Evolutionary conservation across 345 rosid genomes (phyloP).

Genomic region (Eucalyptus pauciflora): DNA sequence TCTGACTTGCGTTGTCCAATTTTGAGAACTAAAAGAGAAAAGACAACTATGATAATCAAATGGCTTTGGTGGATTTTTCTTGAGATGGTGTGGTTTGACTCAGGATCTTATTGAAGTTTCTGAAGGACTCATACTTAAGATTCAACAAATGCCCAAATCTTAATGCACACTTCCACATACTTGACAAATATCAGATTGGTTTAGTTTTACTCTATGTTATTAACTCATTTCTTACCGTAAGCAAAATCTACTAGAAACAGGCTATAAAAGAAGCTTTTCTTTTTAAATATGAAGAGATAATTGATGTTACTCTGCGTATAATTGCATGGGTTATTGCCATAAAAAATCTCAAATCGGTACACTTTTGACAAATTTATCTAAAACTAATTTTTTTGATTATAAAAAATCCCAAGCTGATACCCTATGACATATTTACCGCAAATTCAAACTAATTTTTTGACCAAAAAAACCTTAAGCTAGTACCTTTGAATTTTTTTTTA

Average conservation of each 20-base stretch:
- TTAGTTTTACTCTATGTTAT: not conserved
- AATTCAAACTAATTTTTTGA: too few species aligned
- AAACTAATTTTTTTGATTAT: too few species aligned
- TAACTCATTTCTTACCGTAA: not conserved
- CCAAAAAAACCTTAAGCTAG: too few species aligned
- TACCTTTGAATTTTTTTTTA: too few species aligned
- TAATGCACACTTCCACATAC: not conserved
- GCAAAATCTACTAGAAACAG: not conserved
- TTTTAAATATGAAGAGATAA: not conserved
- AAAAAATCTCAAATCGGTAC: fast-evolving
- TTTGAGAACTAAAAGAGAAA: not conserved
- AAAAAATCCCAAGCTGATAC: too few species aligned
- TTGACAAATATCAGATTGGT: not conserved
- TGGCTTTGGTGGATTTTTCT: not conserved
- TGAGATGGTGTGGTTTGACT: not conserved
- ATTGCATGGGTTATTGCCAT: not conserved
- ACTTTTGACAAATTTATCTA: too few species aligned
- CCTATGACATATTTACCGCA: too few species aligned
- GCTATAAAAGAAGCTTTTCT: not conserved
- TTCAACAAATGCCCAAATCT: not conserved
- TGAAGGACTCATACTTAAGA: not conserved
- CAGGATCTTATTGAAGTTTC: not conserved
- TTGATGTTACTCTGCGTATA: not conserved
- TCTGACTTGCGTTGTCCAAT: not conserved
- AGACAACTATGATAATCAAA: not conserved